These are phyloP conservation scores for Pseudoneurospora amorphoporcata DNA, from an alignment of 495 filamentous ascomycete genomes.

Conservation along the genomic window DNA sequence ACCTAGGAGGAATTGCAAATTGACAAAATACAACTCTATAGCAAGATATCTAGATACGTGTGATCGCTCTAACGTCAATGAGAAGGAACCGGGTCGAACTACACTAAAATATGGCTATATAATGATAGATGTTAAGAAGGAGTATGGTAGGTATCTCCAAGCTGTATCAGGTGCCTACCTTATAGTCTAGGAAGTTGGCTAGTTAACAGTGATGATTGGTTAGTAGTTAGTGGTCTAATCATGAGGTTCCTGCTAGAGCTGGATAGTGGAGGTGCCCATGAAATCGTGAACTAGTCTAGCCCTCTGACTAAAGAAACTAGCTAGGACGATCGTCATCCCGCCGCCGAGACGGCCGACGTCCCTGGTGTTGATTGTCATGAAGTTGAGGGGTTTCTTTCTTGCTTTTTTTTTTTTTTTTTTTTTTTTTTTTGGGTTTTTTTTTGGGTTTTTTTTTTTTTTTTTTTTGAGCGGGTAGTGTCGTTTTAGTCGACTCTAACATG, in stretches of 20 bases:
- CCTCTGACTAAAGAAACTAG: neutral
- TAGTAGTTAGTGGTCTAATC: neutral
- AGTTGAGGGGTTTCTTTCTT: neutral
- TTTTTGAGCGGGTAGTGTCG: neutral
- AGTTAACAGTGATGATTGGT: neutral
- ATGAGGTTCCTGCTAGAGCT: neutral
- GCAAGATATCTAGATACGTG: too few species aligned
- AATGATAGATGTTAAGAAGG: too few species aligned
- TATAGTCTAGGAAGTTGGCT: too few species aligned
- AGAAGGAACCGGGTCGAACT: too few species aligned
- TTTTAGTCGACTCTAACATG: neutral
- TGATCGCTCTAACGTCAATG: too few species aligned
- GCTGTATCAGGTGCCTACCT: too few species aligned
- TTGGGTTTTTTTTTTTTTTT: neutral
- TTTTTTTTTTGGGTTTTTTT: neutral
- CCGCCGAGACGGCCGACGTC: neutral
- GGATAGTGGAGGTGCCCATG: neutral
- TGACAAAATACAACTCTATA: too few species aligned
- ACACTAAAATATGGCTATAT: too few species aligned
- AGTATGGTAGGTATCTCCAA: too few species aligned
- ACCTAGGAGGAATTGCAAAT: too few species aligned
- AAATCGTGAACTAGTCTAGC: neutral
- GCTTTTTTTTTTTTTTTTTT: neutral
- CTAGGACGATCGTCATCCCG: neutral
- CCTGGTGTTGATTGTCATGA: neutral